Evolutionary conservation across 2,329 filamentous ascomycete species (phyloP), one percentile per base, ranked within the genome.

Genomic region (Plenodomus lindquistii): DNA sequence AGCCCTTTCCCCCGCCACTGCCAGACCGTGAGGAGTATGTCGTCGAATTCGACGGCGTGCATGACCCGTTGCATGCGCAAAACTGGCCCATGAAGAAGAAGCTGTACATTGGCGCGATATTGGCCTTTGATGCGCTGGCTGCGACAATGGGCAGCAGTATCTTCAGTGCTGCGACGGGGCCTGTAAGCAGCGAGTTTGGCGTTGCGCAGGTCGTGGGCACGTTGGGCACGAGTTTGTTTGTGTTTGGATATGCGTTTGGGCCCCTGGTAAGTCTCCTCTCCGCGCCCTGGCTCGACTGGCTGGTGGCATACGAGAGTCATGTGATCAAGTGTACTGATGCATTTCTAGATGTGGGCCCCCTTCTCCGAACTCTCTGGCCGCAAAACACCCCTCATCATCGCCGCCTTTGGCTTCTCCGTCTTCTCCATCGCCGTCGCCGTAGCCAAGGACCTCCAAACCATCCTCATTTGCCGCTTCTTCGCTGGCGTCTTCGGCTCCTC

Each of bases 31-130:
- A 93, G 61, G 84, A 89, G 55, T 93, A 92, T 65, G 87, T 91
- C 0, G 89, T 93, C 39, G 89, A 82, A 44, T 97, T 95, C 63
- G 86, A 92, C 59, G 91, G 91, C 0, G 86, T 85, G 1, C 81
- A 91, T 55, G 91, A 96, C 64, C 91, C 91, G 2, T 67, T 92
- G 54, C 91, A 96, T 71, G 86, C 91, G 0, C 89, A 94, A 74
- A 97, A 96, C 70, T 97, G 91, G 91, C 80, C 88, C 0, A 70
- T 88, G 52, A 83, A 77, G 64, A 92, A 89, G 77, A 96, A 96
- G 84, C 42, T 91, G 35, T 61, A 80, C 6, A 87, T 86, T 1
- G 83, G 84, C 17, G 78, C 80, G 35, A 85, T 91, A 59, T 76
- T 92, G 36, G 88, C 85, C 19, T 91, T 85, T 63, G 88, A 87